Conservation (phyloP, 2,329 filamentous ascomycete genomes). For the Aureobasidium subglaciale region DNA sequence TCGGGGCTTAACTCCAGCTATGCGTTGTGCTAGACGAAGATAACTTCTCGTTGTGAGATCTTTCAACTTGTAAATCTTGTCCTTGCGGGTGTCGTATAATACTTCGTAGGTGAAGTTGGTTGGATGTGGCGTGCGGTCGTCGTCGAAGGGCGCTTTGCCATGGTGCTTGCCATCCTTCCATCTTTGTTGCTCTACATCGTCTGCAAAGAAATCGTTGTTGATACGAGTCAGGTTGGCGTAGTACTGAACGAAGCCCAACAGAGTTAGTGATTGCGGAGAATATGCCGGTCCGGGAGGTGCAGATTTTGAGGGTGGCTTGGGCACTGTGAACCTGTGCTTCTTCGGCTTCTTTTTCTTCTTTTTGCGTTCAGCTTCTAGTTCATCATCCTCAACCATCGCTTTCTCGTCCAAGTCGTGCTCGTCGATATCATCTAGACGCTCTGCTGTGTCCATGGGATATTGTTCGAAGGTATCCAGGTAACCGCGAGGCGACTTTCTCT, state of each 20-base stretch:
- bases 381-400: not conserved
- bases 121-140: conserved; percentile 49
- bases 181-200: conserved; percentile 28
- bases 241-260: conserved; percentile 80
- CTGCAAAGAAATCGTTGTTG: conserved; percentile 61
- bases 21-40: conserved; percentile 70
- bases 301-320: conserved; percentile 63
- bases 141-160: conserved; percentile 47
- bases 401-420: conserved; percentile 16
- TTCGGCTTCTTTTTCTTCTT: conserved; percentile 52
- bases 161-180: conserved; percentile 61
- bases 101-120: conserved; percentile 66
- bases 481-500: conserved; percentile 27
- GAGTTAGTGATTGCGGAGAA: conserved; percentile 71
- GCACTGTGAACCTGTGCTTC: conserved; percentile 47
- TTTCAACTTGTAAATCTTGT: conserved; percentile 64
- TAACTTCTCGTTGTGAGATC: conserved; percentile 82
- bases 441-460: conserved; percentile 8
- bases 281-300: conserved; percentile 82
- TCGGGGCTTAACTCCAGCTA: conserved; percentile 50
- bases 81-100: conserved; percentile 78
- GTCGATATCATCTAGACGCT: not conserved
- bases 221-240: conserved; percentile 88
- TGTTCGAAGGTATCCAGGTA: not conserved
- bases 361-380: conserved; percentile 34